Percentiles rank a stretch among this genome's conserved stretches.
Evolutionary conservation across 257 asterid genomes (phyloP).

Genomic region (Lycium barbarum): DNA sequence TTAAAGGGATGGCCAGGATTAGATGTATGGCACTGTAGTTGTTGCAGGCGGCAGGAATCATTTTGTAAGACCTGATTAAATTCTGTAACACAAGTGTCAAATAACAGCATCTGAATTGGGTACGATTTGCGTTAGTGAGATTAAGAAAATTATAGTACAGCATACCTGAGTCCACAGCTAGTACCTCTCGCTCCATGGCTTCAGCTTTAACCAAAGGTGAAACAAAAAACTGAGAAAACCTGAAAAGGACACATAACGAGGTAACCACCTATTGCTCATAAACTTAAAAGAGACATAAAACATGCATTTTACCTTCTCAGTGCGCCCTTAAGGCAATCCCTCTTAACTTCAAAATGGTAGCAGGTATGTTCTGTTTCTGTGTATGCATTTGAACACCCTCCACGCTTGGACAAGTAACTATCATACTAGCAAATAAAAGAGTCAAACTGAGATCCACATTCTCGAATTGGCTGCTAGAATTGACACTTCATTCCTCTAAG

Average conservation of each 20-base stretch:
- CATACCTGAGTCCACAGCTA: conserved; percentile 95
- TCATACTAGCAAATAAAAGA: conserved; percentile 76
- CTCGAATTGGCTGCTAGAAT: conserved; percentile 21
- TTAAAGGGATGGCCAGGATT: conserved; percentile 81
- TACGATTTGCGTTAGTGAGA: neutral
- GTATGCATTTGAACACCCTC: conserved; percentile 98
- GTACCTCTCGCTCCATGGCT: conserved; percentile 97
- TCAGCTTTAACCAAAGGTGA: conserved; percentile 93
- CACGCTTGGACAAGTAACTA: conserved; percentile 97
- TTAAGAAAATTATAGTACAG: conserved; percentile 1
- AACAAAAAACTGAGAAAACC: conserved; percentile 91
- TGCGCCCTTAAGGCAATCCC: conserved; percentile 92
- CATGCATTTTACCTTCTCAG: conserved; percentile 66
- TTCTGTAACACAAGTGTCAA: conserved; percentile 55
- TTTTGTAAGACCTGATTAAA: conserved; percentile 88
- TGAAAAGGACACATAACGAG: conserved; percentile 46
- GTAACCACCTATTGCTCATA: conserved; percentile 5
- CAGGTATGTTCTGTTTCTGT: conserved; percentile 99
- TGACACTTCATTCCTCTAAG: neutral
- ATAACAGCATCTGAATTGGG: neutral
- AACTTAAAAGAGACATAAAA: neutral
- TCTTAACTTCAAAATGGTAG: conserved; percentile 95
- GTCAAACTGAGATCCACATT: conserved; percentile 46
- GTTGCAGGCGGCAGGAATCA: conserved; percentile 88
- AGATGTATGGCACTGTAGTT: conserved; percentile 87